Evolutionary conservation across 2,329 filamentous ascomycete species (phyloP), one percentile per base, ranked within the genome.

Genomic region (Penicillium sp.): DNA sequence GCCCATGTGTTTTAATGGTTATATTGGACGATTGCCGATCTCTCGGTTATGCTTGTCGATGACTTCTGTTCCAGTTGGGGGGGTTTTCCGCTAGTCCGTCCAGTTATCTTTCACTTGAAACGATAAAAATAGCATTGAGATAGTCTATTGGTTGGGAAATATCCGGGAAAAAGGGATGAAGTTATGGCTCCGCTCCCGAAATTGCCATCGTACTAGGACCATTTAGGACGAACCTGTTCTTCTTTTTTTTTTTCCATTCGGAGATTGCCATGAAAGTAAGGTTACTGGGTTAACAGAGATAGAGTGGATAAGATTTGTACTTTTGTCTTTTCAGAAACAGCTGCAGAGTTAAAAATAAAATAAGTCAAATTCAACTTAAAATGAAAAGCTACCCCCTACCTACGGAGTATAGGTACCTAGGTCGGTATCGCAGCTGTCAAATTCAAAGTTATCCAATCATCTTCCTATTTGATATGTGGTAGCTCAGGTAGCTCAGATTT

Each of bases 11-110:
- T 61, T 62, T 62, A 48, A 58, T 22, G 24, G 24, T 26, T 26
- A 29, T 22, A 22, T 22, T 60, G 59, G 53, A 57, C 51, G 55
- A 58, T 54, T 59, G 60, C 60, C 55, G 62, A 63, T 63, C 61
- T 39, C 55, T 59, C 52, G 53, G 53, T 44, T 58, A 45, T 54
- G 28, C 43, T 45, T 35, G 43, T 43, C 43, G 49, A 37, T 53
- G 52, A 43, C 51, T 60, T 60, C 49, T 47, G 42, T 51, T 51
- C 55, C 53, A 48, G 53, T 54, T 53, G 48, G 45, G 43, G 22
- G 35, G 3, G 41, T n/a, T n/a, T n/a, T n/a, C n/a, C n/a, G n/a
- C 54, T 57, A 50, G 52, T 49, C 51, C 48, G 24, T 32, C 42
- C 34, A 41, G 48, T 47, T 53, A 52, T 54, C 53, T 56, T 53